phyloP scores from a whole-genome alignment of 1,284 basidiomycete genomes.

The Athelia sp. region DNA sequence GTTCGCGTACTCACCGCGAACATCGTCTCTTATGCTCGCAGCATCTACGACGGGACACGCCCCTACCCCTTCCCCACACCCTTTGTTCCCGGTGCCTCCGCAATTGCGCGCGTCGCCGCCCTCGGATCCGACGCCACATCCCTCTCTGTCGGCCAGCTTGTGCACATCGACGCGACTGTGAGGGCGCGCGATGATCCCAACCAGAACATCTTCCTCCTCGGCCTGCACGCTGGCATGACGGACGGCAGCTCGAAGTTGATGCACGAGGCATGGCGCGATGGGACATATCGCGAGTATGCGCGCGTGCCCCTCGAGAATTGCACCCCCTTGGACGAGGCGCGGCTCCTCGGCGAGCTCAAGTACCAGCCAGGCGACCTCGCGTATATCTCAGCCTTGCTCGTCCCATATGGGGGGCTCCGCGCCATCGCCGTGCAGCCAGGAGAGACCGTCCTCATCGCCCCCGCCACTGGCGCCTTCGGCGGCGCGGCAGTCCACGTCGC shows the following conservation, averaged over 20 bases:
- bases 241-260: too few species aligned
- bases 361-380: too few species aligned
- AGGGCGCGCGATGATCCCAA: constrained; percentile 7
- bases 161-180: constrained; percentile 37
- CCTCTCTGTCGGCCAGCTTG: constrained; percentile 42
- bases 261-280: too few species aligned
- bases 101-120: constrained; percentile 34
- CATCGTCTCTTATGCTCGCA: constrained; percentile 6
- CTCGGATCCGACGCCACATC: constrained; percentile 18
- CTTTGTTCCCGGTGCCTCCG: constrained; percentile 47
- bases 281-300: too few species aligned
- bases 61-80: constrained; percentile 16
- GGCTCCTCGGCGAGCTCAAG: too few species aligned
- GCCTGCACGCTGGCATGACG: too few species aligned
- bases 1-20: constrained; percentile 5
- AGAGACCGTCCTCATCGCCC: constrained; percentile 8
- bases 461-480: constrained; percentile 8
- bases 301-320: too few species aligned
- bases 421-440: constrained; percentile 7
- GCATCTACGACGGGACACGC: constrained; percentile 5
- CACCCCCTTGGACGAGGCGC: too few species aligned
- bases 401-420: constrained; percentile 7
- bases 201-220: background rate
- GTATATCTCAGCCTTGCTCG: constrained; percentile 6
- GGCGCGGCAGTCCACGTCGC: constrained; percentile 6